Conservation (phyloP, 2,329 filamentous ascomycete species). For the Anthostomella pinea region DNA sequence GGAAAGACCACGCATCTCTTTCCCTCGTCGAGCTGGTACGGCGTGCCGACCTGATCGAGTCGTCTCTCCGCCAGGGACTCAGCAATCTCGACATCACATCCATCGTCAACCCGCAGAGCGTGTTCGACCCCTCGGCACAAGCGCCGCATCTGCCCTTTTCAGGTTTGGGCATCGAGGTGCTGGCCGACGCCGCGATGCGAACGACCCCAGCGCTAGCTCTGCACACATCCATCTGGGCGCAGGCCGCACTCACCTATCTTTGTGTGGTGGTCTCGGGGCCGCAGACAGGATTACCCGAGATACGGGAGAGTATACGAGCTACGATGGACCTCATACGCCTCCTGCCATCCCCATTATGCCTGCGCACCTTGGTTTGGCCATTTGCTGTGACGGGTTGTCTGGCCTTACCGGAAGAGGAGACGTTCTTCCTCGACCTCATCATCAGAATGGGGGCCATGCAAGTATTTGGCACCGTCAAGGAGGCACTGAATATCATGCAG, state of each 20-base stretch:
- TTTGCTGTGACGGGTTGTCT: constrained; percentile 30
- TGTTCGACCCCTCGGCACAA: constrained; percentile 14
- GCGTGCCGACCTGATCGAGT: constrained; percentile 15
- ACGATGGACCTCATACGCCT: constrained; percentile 19
- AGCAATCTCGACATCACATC: constrained; percentile 1
- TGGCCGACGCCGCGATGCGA: constrained; percentile 5
- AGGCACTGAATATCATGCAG: constrained; percentile 22
- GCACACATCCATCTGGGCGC: constrained; percentile 28
- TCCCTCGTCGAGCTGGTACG: constrained; percentile 33
- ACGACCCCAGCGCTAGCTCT: constrained; percentile 13
- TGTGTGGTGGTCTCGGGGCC: constrained; percentile 24
- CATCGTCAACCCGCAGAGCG: constrained; percentile 3
- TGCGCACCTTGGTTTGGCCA: constrained; percentile 28
- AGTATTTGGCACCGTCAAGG: constrained; percentile 25
- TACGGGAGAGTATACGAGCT: constrained; percentile 16
- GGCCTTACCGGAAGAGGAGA: constrained; percentile 18
- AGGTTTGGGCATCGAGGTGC: constrained; percentile 14
- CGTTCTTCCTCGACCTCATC: constrained; percentile 22
- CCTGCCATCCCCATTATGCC: constrained; percentile 18
- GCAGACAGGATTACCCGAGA: constrained; percentile 19
- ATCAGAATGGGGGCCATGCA: constrained; percentile 21
- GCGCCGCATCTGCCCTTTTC: constrained; percentile 15
- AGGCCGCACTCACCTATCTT: constrained; percentile 26
- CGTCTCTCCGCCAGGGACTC: constrained; percentile 12
- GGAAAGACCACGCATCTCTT: constrained; percentile 41